These are phyloP conservation scores for Penicillium crustosum DNA, from an alignment of 2,329 filamentous ascomycete species.

Conservation along the genomic window DNA sequence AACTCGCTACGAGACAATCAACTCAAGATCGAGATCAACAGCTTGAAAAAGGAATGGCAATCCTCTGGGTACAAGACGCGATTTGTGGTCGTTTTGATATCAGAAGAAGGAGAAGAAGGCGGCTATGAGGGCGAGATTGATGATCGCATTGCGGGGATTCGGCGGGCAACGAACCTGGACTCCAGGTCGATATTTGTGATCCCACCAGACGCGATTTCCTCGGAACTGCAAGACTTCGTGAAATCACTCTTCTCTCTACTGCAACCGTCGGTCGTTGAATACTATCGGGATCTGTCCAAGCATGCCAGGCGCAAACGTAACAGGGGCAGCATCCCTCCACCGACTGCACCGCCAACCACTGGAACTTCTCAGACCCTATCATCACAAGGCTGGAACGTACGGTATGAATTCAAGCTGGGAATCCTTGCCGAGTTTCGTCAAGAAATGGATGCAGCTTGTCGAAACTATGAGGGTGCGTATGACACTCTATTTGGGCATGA, in stretches of 20 bases:
- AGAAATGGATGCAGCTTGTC: conserved; percentile 82
- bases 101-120: conserved; percentile 67
- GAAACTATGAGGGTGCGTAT: conserved; percentile 85
- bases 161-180: conserved; percentile 76
- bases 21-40: conserved; percentile 82
- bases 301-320: conserved; percentile 86
- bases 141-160: conserved; percentile 75
- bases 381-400: conserved; percentile 82
- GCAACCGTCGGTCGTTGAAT: conserved; percentile 76
- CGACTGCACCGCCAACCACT: conserved; percentile 76
- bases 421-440: conserved; percentile 90
- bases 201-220: conserved; percentile 67
- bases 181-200: conserved; percentile 83
- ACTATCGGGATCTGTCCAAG: conserved; percentile 92
- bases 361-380: conserved; percentile 86
- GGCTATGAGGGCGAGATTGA: conserved; percentile 63
- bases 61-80: conserved; percentile 68
- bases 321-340: conserved; percentile 72
- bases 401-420: conserved; percentile 92
- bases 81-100: conserved; percentile 74
- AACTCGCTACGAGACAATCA: conserved; percentile 81
- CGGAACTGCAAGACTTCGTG: conserved; percentile 72
- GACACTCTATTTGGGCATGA: conserved; percentile 79
- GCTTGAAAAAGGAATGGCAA: conserved; percentile 65
- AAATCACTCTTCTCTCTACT: conserved; percentile 70